Conservation (phyloP, 768 basidiomycete species). For the Podaxis sp. region DNA sequence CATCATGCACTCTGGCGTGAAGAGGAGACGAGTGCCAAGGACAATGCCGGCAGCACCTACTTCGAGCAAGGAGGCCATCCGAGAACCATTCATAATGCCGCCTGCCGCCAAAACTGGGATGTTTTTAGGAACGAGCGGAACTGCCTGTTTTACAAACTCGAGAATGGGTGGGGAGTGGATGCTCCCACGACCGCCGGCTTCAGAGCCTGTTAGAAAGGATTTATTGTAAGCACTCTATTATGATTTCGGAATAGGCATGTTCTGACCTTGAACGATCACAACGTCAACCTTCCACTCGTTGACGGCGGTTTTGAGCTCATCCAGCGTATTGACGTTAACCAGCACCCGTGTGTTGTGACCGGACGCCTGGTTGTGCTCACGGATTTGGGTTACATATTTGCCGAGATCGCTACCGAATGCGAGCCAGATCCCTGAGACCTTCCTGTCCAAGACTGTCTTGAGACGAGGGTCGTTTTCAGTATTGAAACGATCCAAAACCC, state of each 20-base stretch:
- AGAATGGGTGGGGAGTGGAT: conserved; percentile 43
- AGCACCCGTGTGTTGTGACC: conserved; percentile 29
- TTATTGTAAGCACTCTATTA: no score
- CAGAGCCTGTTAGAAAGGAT: no score
- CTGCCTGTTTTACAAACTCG: conserved; percentile 34
- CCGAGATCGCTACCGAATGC: conserved; percentile 50
- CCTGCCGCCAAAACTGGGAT: conserved; percentile 49
- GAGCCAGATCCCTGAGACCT: conserved; percentile 55
- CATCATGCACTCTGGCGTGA: conserved; percentile 42
- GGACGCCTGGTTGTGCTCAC: conserved; percentile 31
- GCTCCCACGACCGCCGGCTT: background rate
- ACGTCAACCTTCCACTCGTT: conserved; percentile 54
- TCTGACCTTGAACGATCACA: conserved; percentile 61
- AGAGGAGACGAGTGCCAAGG: conserved; percentile 55
- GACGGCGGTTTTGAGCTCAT: conserved; percentile 43
- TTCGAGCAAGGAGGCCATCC: conserved; percentile 34
- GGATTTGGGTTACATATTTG: conserved; percentile 48
- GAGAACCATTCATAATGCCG: conserved; percentile 37
- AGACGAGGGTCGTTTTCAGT: conserved; percentile 32
- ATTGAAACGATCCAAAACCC: conserved; percentile 45
- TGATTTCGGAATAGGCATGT: background rate
- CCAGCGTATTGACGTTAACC: conserved; percentile 43
- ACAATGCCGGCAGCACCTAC: conserved; percentile 52
- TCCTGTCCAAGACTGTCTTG: conserved; percentile 36
- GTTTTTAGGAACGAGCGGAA: conserved; percentile 36